phyloP scores from a whole-genome alignment of 2,329 filamentous ascomycete genomes.

The Biscogniauxia marginata region DNA sequence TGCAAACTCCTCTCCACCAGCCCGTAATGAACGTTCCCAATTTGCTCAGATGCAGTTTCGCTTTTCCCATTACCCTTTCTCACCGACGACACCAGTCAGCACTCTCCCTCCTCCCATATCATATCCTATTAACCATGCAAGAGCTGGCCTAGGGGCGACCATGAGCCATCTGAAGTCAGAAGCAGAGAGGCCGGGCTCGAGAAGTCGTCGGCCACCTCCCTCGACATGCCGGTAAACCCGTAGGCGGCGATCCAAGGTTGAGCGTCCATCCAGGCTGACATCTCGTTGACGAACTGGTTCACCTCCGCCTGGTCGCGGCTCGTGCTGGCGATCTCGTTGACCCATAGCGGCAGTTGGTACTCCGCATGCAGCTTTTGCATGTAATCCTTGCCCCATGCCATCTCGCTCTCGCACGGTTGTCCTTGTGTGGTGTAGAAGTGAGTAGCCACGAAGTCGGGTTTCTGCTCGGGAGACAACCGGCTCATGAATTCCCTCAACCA shows the following conservation, averaged over 20 bases:
- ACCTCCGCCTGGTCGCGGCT: conserved; percentile 36
- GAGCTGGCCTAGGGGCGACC: conserved; percentile 30
- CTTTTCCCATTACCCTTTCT: neutral
- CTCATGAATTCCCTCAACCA: conserved; percentile 42
- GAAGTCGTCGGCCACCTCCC: conserved; percentile 38
- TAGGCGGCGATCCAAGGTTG: conserved; percentile 41
- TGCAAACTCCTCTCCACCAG: neutral
- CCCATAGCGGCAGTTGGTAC: conserved; percentile 30
- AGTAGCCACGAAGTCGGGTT: conserved; percentile 40
- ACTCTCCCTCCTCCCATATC: neutral
- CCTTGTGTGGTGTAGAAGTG: conserved; percentile 39
- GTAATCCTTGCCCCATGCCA: conserved; percentile 35
- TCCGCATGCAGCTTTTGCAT: conserved; percentile 34
- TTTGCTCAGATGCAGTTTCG: neutral
- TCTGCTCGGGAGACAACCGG: conserved; percentile 26
- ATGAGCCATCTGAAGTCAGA: conserved; percentile 38
- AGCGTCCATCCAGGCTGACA: conserved; percentile 41
- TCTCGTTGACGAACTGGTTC: conserved; percentile 36
- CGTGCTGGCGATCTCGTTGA: conserved; percentile 43
- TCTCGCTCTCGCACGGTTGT: conserved; percentile 26
- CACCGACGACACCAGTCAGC: neutral
- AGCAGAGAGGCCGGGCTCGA: conserved; percentile 44
- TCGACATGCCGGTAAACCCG: conserved; percentile 42
- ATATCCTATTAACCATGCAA: conserved; percentile 7
- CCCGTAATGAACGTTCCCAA: neutral